phyloP scores from a whole-genome alignment of 305 asterid species.

The Rubia balearica region DNA sequence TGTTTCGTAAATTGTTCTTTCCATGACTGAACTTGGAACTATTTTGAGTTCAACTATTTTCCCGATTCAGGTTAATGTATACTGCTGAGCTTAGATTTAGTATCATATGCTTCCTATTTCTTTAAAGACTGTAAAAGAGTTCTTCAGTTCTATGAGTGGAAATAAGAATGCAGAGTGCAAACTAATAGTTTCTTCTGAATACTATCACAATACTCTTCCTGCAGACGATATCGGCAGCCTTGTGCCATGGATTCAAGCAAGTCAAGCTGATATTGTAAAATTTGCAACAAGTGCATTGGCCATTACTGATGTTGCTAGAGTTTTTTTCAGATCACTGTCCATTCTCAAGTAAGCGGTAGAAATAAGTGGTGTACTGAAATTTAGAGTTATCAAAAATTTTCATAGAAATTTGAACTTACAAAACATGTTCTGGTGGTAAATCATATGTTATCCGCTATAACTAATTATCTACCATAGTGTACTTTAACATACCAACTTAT shows the following conservation, averaged over 20 bases:
- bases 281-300: constrained; percentile 86
- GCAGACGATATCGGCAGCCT: constrained; percentile 81
- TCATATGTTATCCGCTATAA: not conserved
- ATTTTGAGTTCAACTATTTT: not conserved
- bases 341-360: constrained; percentile 74
- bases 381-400: not conserved
- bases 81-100: not conserved
- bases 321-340: constrained; percentile 75
- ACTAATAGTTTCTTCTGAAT: constrained; percentile 85
- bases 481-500: no score
- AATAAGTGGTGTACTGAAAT: constrained; percentile 12
- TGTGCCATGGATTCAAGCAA: constrained; percentile 82
- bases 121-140: constrained; percentile 61
- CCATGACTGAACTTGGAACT: not conserved
- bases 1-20: not conserved
- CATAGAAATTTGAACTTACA: not conserved
- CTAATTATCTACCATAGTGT: no score
- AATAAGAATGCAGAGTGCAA: constrained; percentile 62
- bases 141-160: constrained; percentile 50
- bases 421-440: not conserved
- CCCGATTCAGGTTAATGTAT: not conserved
- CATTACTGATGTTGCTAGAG: constrained; percentile 75
- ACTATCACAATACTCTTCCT: constrained; percentile 69
- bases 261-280: constrained; percentile 91
- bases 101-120: not conserved